phyloP scores from a whole-genome alignment of 192 early-diverging fungal genomes.

The Coemansia sp. region DNA sequence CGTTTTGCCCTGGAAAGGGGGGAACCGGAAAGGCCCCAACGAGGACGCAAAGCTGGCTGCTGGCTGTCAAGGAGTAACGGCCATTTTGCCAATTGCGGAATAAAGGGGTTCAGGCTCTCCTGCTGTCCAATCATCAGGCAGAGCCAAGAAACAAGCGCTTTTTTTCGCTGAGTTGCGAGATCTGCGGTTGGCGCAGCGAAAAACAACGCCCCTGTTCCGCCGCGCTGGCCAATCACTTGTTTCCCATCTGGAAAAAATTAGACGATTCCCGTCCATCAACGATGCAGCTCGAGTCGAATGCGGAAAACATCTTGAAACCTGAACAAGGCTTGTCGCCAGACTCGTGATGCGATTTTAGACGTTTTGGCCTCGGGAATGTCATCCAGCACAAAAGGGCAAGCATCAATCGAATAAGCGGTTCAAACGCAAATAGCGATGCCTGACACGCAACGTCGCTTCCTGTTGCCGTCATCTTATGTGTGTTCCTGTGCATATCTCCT shows the following conservation, averaged over 20 bases:
- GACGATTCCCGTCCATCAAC: not conserved
- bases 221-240: constrained; percentile 1
- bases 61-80: not conserved
- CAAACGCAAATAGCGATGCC: too few relatives aligned
- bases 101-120: not conserved
- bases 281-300: constrained; percentile 1
- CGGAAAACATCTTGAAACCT: not conserved
- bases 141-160: constrained; percentile 1
- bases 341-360: too few relatives aligned
- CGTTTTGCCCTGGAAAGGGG: not conserved
- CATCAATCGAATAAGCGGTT: too few relatives aligned
- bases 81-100: constrained; percentile 5
- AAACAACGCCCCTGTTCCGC: not conserved
- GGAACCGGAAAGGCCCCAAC: not conserved
- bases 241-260: not conserved
- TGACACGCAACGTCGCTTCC: too few relatives aligned
- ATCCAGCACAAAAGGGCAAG: not conserved
- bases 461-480: not conserved
- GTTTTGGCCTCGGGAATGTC: too few relatives aligned
- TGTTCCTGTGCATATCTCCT: not conserved
- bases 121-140: not conserved
- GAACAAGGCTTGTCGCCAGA: not conserved
- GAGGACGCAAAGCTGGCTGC: not conserved
- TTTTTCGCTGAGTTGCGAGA: not conserved
- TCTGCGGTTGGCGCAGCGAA: not conserved